Percentiles rank a stretch among this genome's conserved stretches.
These are phyloP conservation scores for Trypanosoma cruzi DNA, from an alignment of 208 protist genomes.

Conservation along the genomic window DNA sequence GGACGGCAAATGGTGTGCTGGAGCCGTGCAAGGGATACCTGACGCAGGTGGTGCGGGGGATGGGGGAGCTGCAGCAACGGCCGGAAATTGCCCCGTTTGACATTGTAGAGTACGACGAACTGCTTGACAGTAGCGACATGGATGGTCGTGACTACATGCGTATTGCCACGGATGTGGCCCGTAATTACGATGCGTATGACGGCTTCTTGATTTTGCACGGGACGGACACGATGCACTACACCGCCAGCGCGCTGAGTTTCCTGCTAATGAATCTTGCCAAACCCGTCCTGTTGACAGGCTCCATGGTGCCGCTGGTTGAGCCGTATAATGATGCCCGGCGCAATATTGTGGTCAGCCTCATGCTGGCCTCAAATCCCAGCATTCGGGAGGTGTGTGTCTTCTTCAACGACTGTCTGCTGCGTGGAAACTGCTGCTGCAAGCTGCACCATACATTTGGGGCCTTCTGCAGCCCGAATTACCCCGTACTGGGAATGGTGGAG, in stretches of 20 bases:
- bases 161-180: conserved; percentile 70
- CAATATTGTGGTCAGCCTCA: conserved; percentile 86
- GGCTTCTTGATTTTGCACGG: conserved; percentile 97
- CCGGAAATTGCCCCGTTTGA: conserved; percentile 69
- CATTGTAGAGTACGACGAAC: conserved; percentile 75
- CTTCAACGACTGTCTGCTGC: conserved; percentile 93
- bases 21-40: conserved; percentile 74
- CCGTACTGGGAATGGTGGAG: conserved; percentile 86
- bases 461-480: conserved; percentile 91
- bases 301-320: conserved; percentile 92
- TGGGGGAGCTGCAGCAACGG: conserved; percentile 50
- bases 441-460: conserved; percentile 82
- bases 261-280: conserved; percentile 96
- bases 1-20: conserved; percentile 58
- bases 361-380: conserved; percentile 77
- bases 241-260: conserved; percentile 95
- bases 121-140: conserved; percentile 92
- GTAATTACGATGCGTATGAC: conserved; percentile 93
- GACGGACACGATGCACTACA: conserved; percentile 98
- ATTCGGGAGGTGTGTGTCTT: conserved; percentile 96
- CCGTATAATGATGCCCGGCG: conserved; percentile 88
- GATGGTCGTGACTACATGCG: conserved; percentile 65
- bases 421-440: conserved; percentile 94
- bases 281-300: conserved; percentile 96
- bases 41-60: conserved; percentile 57